A percentile compares a stretch with the other conserved stretches of the same genome.
These are phyloP conservation scores for Ogataea parapolymorpha DNA, from an alignment of 805 yeast species.

Conservation along the genomic window DNA sequence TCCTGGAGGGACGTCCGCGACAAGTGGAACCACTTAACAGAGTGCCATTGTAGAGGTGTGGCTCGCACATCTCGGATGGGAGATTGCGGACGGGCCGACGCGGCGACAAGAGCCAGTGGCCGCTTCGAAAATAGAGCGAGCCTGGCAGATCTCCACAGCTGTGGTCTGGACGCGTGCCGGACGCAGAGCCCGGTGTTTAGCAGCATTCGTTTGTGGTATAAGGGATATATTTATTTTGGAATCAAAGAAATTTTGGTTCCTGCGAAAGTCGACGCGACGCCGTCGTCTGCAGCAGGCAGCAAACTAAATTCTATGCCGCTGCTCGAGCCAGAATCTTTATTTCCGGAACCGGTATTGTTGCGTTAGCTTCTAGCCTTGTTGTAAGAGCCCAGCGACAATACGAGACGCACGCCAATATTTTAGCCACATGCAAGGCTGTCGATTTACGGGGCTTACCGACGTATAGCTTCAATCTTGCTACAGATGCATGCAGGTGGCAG, in stretches of 20 bases:
- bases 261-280: conserved; percentile 1
- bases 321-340: conserved; percentile 1
- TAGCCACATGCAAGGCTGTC: background rate
- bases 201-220: background rate
- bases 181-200: background rate
- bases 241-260: background rate
- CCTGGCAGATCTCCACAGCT: background rate
- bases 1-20: background rate
- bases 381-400: background rate
- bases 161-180: conserved; percentile 1
- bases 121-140: background rate
- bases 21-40: background rate
- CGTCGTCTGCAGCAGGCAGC: background rate
- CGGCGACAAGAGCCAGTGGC: background rate
- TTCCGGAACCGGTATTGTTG: background rate
- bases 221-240: background rate
- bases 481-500: background rate
- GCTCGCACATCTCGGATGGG: conserved; percentile 5
- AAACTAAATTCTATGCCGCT: background rate
- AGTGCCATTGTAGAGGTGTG: background rate
- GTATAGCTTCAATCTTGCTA: background rate
- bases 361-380: background rate
- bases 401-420: background rate
- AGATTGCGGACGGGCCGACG: background rate
- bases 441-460: background rate